Evolutionary conservation across 441 rosid genomes (phyloP).

Genomic region (Raphanus hybrid): DNA sequence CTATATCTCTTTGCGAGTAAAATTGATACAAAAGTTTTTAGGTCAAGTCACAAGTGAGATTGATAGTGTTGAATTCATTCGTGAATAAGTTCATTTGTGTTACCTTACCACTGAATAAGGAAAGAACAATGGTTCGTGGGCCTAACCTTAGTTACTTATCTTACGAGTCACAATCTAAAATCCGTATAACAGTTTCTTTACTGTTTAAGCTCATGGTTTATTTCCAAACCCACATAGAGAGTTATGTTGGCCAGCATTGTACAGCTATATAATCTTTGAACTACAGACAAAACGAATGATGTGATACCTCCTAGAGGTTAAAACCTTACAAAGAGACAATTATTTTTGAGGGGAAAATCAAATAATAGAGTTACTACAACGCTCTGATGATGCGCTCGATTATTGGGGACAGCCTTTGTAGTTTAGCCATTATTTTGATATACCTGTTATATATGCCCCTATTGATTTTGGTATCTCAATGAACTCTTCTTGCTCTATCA

Average conservation of each 20-base stretch:
- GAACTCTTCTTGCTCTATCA: too few relatives aligned
- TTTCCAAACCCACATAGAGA: slow-evolving; percentile 3
- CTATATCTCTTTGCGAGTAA: slow-evolving; percentile 37
- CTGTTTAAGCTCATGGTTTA: background rate
- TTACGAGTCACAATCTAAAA: background rate
- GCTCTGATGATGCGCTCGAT: too few relatives aligned
- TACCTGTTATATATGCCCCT: too few relatives aligned
- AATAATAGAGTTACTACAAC: too few relatives aligned
- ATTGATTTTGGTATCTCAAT: too few relatives aligned
- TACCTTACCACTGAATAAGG: background rate
- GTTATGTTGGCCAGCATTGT: background rate
- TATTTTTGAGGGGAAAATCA: background rate
- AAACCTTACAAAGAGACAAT: slow-evolving; percentile 1
- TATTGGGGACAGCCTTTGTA: too few relatives aligned
- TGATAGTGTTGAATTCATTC: slow-evolving; percentile 16
- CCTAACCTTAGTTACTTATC: background rate
- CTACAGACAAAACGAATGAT: slow-evolving; percentile 23
- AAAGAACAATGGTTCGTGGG: background rate
- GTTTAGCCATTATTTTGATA: too few relatives aligned
- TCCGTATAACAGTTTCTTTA: background rate
- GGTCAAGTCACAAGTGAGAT: slow-evolving; percentile 15
- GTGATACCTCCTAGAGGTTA: slow-evolving; percentile 16
- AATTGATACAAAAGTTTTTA: slow-evolving; percentile 5
- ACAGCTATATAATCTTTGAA: slow-evolving; percentile 14
- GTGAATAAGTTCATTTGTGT: background rate